Evolutionary conservation across 495 filamentous ascomycete species (phyloP).

Genomic region (Bryoglossum gracile): DNA sequence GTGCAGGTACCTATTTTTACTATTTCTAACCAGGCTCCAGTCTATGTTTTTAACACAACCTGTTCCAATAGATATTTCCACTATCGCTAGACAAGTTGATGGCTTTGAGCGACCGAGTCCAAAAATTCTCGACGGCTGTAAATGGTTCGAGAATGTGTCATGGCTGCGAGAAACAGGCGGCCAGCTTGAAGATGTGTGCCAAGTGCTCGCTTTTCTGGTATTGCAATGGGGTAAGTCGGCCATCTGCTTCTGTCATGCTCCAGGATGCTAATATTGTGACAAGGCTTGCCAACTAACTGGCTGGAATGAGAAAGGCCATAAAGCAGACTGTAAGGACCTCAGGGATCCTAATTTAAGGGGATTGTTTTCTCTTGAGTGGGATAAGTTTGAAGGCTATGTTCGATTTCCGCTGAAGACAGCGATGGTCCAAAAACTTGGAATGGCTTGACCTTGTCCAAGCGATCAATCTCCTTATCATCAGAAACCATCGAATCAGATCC

Average conservation of each 20-base stretch:
- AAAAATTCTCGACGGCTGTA: conserved; percentile 26
- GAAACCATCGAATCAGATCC: too few relatives aligned
- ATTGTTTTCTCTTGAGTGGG: conserved; percentile 28
- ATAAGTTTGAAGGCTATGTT: conserved; percentile 27
- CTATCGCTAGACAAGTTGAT: conserved; percentile 25
- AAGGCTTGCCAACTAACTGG: conserved; percentile 25
- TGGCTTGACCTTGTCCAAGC: too few relatives aligned
- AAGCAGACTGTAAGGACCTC: conserved; percentile 30
- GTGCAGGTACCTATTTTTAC: too few relatives aligned
- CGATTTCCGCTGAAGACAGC: conserved; percentile 32
- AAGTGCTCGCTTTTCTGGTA: conserved; percentile 30
- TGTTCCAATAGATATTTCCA: conserved; percentile 28
- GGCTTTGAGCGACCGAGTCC: conserved; percentile 24
- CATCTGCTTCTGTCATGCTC: conserved; percentile 18
- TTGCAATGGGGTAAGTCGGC: conserved; percentile 26
- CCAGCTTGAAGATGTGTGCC: conserved; percentile 20
- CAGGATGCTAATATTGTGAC: conserved; percentile 23
- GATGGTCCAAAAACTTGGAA: too few relatives aligned
- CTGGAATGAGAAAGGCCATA: conserved; percentile 32
- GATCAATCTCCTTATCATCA: too few relatives aligned
- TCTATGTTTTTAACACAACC: too few relatives aligned
- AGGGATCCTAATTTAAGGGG: conserved; percentile 29
- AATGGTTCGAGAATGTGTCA: conserved; percentile 23
- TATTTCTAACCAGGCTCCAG: too few relatives aligned
- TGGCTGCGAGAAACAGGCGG: conserved; percentile 24